Base-by-base conservation (phyloP, 1,139 yeast genomes). In the Blastobotrys apis region DNA sequence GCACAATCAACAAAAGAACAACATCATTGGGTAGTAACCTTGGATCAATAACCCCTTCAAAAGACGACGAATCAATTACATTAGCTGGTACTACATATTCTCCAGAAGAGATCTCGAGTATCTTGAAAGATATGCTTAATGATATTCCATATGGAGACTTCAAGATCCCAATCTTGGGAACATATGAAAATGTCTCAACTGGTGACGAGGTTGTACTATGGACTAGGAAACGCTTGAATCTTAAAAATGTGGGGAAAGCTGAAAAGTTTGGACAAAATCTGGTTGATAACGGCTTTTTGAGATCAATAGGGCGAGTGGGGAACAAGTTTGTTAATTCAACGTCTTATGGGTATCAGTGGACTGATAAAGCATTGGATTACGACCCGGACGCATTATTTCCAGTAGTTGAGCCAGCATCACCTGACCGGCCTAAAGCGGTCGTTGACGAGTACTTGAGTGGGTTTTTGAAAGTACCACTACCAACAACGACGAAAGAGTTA, bases 211-310 rank as follows among this genome's bases (percentile, higher is more conserved):
- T 81, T 27, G 74, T 81, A 2, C 73, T 76, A 48, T 79, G 82
- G 76, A 60, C 79, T 15, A 70, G 75, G 63, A 60, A 67, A 68
- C 51, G 62, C 35, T 55, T 70, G 23, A 59, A 64, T 9, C 5
- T 9, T 16, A 54, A 59, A 9, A 77, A 77, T 41, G 66, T 81
- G 32, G 78, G 81, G 33, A 74, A 74, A 52, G 84, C 86, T 3
- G 95, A 85, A 62, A 60, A 60, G 25, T 80, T 84, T 60, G 94
- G 94, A 19, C 92, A 83, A 62, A 86, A 80, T 52, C 69, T 85
- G 49, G 65, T 84, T 15, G 72, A 75, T 41, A 60, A 72, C 43
- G 88, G 84, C 0, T 82, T 78, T 51, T 62, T 85, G 25, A 73
- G 80, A 53, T 69, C 78, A 31, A 74, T 84, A 37, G 82, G 82